phyloP scores from a whole-genome alignment of 2,329 filamentous ascomycete genomes.

The Colletotrichum camelliae region DNA sequence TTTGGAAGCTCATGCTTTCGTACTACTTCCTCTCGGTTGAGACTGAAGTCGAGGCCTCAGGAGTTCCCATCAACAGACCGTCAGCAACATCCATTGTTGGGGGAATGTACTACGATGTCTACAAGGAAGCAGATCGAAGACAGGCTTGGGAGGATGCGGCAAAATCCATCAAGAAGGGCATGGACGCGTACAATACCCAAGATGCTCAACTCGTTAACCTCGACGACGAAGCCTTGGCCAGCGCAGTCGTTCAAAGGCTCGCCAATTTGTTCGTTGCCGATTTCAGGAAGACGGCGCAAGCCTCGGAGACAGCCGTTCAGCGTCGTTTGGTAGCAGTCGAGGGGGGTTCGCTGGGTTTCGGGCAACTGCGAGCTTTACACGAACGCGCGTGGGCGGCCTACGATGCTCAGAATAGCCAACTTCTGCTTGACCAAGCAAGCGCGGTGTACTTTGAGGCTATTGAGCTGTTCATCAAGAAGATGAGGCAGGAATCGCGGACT shows the following conservation, averaged over 20 bases:
- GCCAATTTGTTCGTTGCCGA: background rate
- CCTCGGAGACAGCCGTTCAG: background rate
- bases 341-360: background rate
- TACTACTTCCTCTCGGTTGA: no score
- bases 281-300: background rate
- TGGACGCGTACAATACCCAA: background rate
- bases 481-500: background rate
- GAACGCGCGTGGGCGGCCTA: background rate
- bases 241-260: background rate
- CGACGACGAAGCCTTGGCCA: background rate
- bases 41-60: fast-evolving
- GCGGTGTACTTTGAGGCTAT: no score
- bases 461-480: no score
- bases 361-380: background rate
- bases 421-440: no score
- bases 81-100: background rate
- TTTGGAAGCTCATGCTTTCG: no score
- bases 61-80: background rate
- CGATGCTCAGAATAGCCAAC: no score
- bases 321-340: background rate
- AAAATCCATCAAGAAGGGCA: background rate
- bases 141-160: background rate
- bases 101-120: background rate
- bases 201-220: background rate
- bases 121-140: background rate